Conservation (phyloP, 129 eudicot genomes). For the Dittrichia graveolens region DNA sequence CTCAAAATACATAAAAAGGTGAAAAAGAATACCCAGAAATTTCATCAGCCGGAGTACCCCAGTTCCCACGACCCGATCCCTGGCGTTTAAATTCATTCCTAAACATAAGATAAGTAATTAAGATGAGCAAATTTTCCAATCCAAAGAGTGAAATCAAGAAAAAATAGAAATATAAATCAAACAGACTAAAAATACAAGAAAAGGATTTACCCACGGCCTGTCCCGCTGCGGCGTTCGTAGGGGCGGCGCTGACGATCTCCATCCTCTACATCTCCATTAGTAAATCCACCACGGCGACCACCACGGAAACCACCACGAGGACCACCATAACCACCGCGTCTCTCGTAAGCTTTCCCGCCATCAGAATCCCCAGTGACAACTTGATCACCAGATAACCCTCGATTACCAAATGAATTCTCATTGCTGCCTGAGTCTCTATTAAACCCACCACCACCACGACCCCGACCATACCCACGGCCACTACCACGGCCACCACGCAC, state of each 20-base stretch:
- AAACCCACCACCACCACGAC: slow-evolving; percentile 74
- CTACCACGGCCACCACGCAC: slow-evolving; percentile 85
- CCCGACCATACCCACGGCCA: slow-evolving; percentile 65
- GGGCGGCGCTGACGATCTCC: slow-evolving; percentile 74
- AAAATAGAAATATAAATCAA: neutral
- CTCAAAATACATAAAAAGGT: neutral
- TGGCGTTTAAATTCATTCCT: slow-evolving; percentile 78
- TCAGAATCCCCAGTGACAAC: slow-evolving; percentile 55
- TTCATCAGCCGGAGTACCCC: slow-evolving; percentile 85
- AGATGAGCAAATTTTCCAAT: neutral
- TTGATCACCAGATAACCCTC: slow-evolving; percentile 58
- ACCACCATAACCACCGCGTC: slow-evolving; percentile 51
- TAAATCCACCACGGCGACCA: slow-evolving; percentile 71
- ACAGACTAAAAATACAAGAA: neutral
- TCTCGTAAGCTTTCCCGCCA: slow-evolving; percentile 54
- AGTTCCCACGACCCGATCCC: slow-evolving; percentile 93
- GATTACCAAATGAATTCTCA: slow-evolving; percentile 54
- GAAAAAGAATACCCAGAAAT: slow-evolving; percentile 43
- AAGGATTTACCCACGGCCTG: slow-evolving; percentile 71
- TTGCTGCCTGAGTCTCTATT: slow-evolving; percentile 53
- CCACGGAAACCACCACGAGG: slow-evolving; percentile 72
- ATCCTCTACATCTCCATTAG: slow-evolving; percentile 68
- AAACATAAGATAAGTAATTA: neutral
- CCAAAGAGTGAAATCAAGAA: neutral
- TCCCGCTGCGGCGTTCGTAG: slow-evolving; percentile 89